Evolutionary conservation across 352 stramenopile species (phyloP), one percentile per base, ranked within the genome.

Genomic region (Globisporangium sylvaticum): DNA sequence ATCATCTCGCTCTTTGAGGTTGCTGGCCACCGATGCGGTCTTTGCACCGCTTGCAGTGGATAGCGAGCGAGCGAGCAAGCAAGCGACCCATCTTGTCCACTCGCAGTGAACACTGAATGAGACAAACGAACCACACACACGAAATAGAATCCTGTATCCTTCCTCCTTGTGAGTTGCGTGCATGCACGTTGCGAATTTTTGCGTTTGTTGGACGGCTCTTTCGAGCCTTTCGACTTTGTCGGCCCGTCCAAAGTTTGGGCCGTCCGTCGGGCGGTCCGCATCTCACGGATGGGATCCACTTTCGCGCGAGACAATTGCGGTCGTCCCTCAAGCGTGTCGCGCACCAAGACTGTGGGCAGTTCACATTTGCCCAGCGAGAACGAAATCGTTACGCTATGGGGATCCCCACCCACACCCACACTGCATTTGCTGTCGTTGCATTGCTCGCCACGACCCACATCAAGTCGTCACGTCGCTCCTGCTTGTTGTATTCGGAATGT

Each of bases 81-180:
- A 48, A n/a, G 18, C 42, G 42, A 50, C 7, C n/a, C 46, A 27
- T 12, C 20, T 15, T 15, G 20, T 22, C 20, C n/a, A 53, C 6
- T 53, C 46, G 46, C 46, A 54, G n/a, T 27, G 46, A 54, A 54
- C 22, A 27, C n/a, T 54, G 46, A 31, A 24, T 58, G 52, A 58
- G 52, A 58, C 52, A 58, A 58, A 3, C 52, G 5, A 0, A 58
- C 25, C n/a, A 54, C 22, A 1, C 44, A 7, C n/a, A 8, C 18
- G 18, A 48, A 50, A 46, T 22, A 54, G 52, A 58, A 58, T 20
- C 52, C 52, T 58, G 25, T 58, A 37, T 37, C 52, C 46, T 54
- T 53, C 6, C 46, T 25, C 20, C n/a, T 53, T 22, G 20, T 53
- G 44, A 10, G 42, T n/a, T 9, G 42, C 18, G 18, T 22, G 42